A percentile compares a stretch with the other conserved stretches of the same genome.
Conservation (phyloP, 148 eudicot genomes). For the Chenopodium formosanum region DNA sequence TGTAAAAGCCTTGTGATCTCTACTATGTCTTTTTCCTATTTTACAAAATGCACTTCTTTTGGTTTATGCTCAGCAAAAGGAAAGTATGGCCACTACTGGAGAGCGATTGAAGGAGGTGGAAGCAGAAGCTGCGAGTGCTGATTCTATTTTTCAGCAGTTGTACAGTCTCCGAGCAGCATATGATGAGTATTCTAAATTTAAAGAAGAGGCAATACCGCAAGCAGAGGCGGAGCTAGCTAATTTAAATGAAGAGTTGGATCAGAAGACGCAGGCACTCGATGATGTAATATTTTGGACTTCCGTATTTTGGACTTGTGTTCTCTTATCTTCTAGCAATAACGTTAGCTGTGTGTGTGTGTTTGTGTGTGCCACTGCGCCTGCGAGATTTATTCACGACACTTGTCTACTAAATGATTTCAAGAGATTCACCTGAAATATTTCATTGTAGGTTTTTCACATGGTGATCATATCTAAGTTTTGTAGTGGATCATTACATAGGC, state of each 20-base stretch:
- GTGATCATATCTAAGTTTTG: neutral
- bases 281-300: conserved; percentile 61
- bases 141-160: conserved; percentile 71
- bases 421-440: neutral
- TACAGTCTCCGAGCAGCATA: conserved; percentile 72
- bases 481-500: neutral
- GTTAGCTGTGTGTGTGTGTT: neutral
- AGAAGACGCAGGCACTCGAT: conserved; percentile 74
- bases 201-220: conserved; percentile 71
- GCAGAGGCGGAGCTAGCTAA: conserved; percentile 59
- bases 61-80: conserved; percentile 60
- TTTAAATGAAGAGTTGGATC: conserved; percentile 73
- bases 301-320: conserved; percentile 8
- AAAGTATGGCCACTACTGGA: conserved; percentile 45
- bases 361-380: neutral
- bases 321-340: conserved; percentile 12
- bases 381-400: neutral
- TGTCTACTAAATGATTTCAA: neutral
- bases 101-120: conserved; percentile 51
- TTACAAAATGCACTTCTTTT: conserved; percentile 1
- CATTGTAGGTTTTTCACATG: neutral
- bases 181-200: conserved; percentile 73
- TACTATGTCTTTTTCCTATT: neutral
- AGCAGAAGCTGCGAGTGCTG: conserved; percentile 49
- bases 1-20: neutral